These are phyloP conservation scores for Penicillium malachiteum DNA, from an alignment of 495 filamentous ascomycete genomes.

Conservation along the genomic window DNA sequence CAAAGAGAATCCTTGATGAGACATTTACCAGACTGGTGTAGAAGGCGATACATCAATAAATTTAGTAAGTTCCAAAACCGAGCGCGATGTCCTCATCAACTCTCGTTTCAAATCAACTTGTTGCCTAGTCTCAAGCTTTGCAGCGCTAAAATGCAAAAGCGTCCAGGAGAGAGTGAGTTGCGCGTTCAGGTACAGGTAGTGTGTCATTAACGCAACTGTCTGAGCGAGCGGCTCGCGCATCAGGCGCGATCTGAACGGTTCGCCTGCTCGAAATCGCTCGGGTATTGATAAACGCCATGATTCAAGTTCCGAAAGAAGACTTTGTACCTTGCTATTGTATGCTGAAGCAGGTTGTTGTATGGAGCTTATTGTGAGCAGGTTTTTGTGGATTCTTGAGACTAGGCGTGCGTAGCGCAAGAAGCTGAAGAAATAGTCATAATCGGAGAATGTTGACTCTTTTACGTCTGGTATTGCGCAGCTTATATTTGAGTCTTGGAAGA, in stretches of 20 bases:
- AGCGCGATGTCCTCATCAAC: conserved; percentile 15
- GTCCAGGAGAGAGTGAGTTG: conserved; percentile 18
- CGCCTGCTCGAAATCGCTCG: conserved; percentile 11
- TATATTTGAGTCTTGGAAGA: conserved; percentile 15
- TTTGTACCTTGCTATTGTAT: conserved; percentile 5
- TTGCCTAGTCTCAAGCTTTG: neutral
- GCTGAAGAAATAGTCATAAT: conserved; percentile 23
- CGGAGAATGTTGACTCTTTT: conserved; percentile 10
- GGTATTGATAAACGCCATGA: conserved; percentile 16
- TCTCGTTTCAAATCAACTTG: conserved; percentile 12
- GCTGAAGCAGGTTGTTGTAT: conserved; percentile 1
- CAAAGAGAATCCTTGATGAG: no score
- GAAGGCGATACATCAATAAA: conserved; percentile 21
- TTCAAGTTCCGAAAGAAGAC: conserved; percentile 13
- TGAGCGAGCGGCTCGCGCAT: conserved; percentile 9
- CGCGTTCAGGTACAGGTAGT: conserved; percentile 21
- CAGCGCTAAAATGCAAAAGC: conserved; percentile 9
- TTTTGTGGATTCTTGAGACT: conserved; percentile 12
- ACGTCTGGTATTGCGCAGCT: conserved; percentile 17
- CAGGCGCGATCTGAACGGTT: conserved; percentile 9
- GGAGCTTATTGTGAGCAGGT: conserved; percentile 15
- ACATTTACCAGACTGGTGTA: conserved; percentile 15
- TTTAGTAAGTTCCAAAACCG: conserved; percentile 18
- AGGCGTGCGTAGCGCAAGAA: conserved; percentile 18
- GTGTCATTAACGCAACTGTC: conserved; percentile 10